Percentiles rank a stretch among this genome's conserved stretches.
Conservation (phyloP, 371 early-diverging fungal genomes). For the Apophysomyces variabilis region DNA sequence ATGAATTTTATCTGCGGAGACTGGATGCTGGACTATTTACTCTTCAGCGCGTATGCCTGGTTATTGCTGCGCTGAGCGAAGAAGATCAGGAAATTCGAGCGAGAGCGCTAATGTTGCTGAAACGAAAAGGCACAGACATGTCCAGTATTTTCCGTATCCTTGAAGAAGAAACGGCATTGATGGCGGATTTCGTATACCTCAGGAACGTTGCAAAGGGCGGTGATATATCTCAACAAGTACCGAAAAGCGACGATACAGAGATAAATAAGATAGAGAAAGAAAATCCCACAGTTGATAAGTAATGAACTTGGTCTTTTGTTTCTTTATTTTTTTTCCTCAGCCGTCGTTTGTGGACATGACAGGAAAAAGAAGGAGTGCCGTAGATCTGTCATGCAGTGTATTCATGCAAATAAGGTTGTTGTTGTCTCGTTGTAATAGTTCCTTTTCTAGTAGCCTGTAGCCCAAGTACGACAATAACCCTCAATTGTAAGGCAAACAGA, state of each 20-base stretch:
- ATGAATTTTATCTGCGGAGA: slow-evolving; percentile 63
- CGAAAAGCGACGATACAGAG: slow-evolving; percentile 7
- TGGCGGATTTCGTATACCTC: slow-evolving; percentile 35
- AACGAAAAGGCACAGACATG: slow-evolving; percentile 30
- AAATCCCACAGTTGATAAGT: too few species aligned
- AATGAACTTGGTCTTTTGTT: too few species aligned
- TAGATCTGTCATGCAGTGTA: too few species aligned
- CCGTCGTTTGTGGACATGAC: too few species aligned
- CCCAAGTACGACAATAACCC: not conserved
- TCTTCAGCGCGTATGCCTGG: slow-evolving; percentile 76
- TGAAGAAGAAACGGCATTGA: slow-evolving; percentile 37
- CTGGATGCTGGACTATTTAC: slow-evolving; percentile 85
- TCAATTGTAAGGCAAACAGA: not conserved
- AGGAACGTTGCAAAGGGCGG: slow-evolving; percentile 30
- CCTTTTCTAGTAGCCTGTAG: not conserved
- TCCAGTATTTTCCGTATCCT: slow-evolving; percentile 34
- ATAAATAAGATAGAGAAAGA: not conserved
- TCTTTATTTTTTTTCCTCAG: too few species aligned
- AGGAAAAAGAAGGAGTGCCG: too few species aligned
- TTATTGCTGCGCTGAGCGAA: slow-evolving; percentile 65
- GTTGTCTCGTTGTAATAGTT: too few species aligned
- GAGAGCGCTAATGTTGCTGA: slow-evolving; percentile 31
- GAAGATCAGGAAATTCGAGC: slow-evolving; percentile 48
- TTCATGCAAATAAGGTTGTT: too few species aligned
- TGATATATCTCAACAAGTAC: slow-evolving; percentile 8